These are phyloP conservation scores for Teratosphaeria destructans DNA, from an alignment of 2,329 filamentous ascomycete genomes.

Conservation along the genomic window DNA sequence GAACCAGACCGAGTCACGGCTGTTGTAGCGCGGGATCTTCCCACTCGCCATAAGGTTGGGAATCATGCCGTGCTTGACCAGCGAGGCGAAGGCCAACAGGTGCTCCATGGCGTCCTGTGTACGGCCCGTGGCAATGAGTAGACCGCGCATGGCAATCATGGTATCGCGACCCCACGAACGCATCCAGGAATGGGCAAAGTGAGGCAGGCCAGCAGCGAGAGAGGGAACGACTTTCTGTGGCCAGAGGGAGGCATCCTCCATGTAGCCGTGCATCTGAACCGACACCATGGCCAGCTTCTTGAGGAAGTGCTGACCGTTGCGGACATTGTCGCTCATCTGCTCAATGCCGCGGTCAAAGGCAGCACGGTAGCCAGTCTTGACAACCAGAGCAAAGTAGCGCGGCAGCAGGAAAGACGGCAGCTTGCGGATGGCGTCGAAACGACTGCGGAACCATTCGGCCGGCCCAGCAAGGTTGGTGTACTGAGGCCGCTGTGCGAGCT, in stretches of 20 bases:
- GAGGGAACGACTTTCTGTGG: slow-evolving; percentile 75
- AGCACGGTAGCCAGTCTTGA: slow-evolving; percentile 79
- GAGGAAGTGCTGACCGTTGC: slow-evolving; percentile 75
- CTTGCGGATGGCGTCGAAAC: slow-evolving; percentile 74
- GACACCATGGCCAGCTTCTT: slow-evolving; percentile 85
- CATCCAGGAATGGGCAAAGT: slow-evolving; percentile 90
- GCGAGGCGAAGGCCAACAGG: slow-evolving; percentile 86
- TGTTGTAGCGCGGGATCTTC: slow-evolving; percentile 82
- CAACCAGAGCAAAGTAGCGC: slow-evolving; percentile 81
- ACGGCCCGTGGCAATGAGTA: slow-evolving; percentile 83
- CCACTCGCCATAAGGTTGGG: slow-evolving; percentile 86
- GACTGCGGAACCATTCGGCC: slow-evolving; percentile 68
- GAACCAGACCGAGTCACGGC: slow-evolving; percentile 95
- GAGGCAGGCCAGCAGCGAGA: slow-evolving; percentile 82
- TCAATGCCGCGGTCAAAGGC: slow-evolving; percentile 68
- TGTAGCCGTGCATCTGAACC: slow-evolving; percentile 77
- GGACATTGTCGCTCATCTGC: slow-evolving; percentile 67
- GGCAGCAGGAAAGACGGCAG: slow-evolving; percentile 85
- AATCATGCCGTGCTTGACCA: slow-evolving; percentile 97
- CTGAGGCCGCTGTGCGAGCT: slow-evolving; percentile 47
- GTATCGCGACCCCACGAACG: slow-evolving; percentile 96
- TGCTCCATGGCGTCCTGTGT: slow-evolving; percentile 87
- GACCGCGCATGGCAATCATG: slow-evolving; percentile 85
- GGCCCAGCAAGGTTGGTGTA: slow-evolving; percentile 55
- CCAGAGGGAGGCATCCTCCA: slow-evolving; percentile 84